phyloP scores from a whole-genome alignment of 208 protist species.

The Leptomonas pyrrhocoris region DNA sequence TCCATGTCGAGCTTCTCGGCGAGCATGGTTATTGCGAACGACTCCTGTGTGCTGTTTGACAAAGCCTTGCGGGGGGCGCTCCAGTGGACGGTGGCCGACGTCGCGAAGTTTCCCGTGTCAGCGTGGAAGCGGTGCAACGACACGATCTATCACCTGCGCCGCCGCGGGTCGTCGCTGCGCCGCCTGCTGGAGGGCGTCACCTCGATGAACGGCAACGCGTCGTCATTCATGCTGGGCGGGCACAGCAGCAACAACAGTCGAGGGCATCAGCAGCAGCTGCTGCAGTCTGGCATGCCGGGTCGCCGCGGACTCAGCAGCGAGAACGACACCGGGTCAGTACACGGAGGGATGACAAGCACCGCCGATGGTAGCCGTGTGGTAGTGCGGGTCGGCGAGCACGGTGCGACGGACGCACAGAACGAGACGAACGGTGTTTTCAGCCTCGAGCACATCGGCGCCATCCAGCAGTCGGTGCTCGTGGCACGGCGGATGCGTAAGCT shows the following conservation, averaged over 20 bases:
- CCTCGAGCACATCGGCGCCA: constrained; percentile 40
- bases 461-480: constrained; percentile 82
- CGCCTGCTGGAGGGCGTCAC: constrained; percentile 53
- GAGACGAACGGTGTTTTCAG: constrained; percentile 5
- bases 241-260: constrained; percentile 2
- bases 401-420: neutral
- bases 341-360: neutral
- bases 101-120: constrained; percentile 64
- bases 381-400: constrained; percentile 20
- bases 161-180: constrained; percentile 66
- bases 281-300: neutral
- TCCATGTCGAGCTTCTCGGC: constrained; percentile 77
- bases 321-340: neutral
- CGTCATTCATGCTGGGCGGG: constrained; percentile 16
- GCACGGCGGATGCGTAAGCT: constrained; percentile 85
- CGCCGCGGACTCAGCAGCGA: constrained; percentile 9
- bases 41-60: constrained; percentile 79
- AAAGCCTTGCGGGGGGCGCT: constrained; percentile 40
- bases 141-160: constrained; percentile 82
- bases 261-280: constrained; percentile 1
- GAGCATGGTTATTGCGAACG: constrained; percentile 83
- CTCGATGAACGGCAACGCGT: constrained; percentile 19
- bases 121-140: constrained; percentile 90
- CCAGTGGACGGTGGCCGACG: constrained; percentile 40
- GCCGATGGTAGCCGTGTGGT: constrained; percentile 5